Conservation (phyloP, 352 stramenopile genomes). For the Pythium scleroteichum region DNA sequence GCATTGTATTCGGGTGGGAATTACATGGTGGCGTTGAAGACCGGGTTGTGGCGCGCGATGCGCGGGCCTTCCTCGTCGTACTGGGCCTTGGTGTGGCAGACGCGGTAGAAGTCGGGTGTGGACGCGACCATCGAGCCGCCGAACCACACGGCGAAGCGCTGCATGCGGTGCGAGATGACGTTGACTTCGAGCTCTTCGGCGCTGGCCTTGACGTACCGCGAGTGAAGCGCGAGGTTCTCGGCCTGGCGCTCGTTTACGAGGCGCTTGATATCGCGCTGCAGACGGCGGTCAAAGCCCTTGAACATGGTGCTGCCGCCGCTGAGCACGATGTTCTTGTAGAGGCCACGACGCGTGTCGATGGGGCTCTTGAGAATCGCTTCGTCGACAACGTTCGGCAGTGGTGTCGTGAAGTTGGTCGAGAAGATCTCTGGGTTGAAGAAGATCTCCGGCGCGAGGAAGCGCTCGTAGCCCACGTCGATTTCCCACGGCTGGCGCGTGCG, state of each 20-base stretch:
- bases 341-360: slow-evolving; percentile 91
- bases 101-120: slow-evolving; percentile 93
- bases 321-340: slow-evolving; percentile 98
- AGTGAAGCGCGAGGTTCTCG: slow-evolving; percentile 81
- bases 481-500: slow-evolving; percentile 84
- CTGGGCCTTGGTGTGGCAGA: slow-evolving; percentile 96
- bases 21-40: slow-evolving; percentile 95
- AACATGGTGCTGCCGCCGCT: slow-evolving; percentile 97
- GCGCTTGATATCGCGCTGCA: slow-evolving; percentile 95
- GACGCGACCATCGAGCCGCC: slow-evolving; percentile 93
- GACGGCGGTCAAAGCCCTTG: slow-evolving; percentile 94
- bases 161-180: slow-evolving; percentile 94
- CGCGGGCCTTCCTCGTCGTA: slow-evolving; percentile 96
- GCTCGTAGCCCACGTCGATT: slow-evolving; percentile 93
- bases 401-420: slow-evolving; percentile 91
- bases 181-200: slow-evolving; percentile 91
- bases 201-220: slow-evolving; percentile 60
- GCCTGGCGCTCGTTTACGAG: slow-evolving; percentile 90
- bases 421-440: slow-evolving; percentile 98
- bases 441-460: slow-evolving; percentile 95
- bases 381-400: slow-evolving; percentile 94
- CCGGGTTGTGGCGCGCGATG: slow-evolving; percentile 94
- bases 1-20: not conserved
- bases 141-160: slow-evolving; percentile 96
- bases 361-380: slow-evolving; percentile 94